Base-by-base conservation (phyloP, 495 filamentous ascomycete species). In the Neurospora sublineolata region DNA sequence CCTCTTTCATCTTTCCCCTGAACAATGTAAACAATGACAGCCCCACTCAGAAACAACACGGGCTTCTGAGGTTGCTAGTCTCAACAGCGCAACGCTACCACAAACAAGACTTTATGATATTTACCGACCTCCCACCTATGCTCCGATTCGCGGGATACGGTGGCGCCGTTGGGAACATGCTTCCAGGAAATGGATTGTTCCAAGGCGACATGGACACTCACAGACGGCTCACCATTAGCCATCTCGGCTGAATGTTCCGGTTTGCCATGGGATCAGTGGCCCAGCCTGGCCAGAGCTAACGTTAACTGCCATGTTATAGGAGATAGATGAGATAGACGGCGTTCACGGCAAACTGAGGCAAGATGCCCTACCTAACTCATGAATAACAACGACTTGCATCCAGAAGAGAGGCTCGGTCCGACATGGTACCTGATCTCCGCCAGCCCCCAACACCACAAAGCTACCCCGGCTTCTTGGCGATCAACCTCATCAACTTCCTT, bases 241-340 rank as follows among this genome's bases (percentile, higher is more conserved):
- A 76, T 41, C 37, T 70, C 78, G 78, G 78, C 73, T 78, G 76
- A 79, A 78, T 79, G n/a, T 39, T 38, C 42, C 37, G 27, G 41
- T 39, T 38, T 68, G 44, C 38, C 37, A 71, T 44, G 42, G 41
- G 68, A 68, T 38, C 41, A 73, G 23, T 58, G 46, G 46, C 44
- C 44, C n/a, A 27, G 46, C 20, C 23, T 20, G 11, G n/a, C 37
- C 40, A 36, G 52, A 73, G 52, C 71, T 74, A 76, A 76, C 74
- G 76, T 77, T 74, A 20, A 72, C 52, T 33, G 14, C 12, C 0
- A 14, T 60, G 1, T 30, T 33, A 30, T 60, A 30, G 44, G 4
- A 0, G 1, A 2, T 18, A 44, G 16, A n/a, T n/a, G n/a, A n/a
- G n/a, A n/a, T 44, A 18, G 44, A 52, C 44, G n/a, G n/a, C 42